Evolutionary conservation across 2,329 filamentous ascomycete species (phyloP).

Genomic region (Waltergamsia citrina): DNA sequence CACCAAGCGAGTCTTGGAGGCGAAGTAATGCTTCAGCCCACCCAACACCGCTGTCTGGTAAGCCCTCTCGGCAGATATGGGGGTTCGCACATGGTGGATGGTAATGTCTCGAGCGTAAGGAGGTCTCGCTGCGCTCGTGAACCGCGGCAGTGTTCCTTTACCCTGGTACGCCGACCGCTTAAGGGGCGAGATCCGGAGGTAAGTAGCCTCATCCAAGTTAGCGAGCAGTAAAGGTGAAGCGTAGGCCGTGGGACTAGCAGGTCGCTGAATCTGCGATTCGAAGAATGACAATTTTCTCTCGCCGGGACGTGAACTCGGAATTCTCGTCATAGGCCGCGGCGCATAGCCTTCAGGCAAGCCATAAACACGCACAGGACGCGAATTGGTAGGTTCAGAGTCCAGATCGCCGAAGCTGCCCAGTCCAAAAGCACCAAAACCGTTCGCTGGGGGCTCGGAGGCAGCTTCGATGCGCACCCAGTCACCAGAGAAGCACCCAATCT

Average conservation of each 20-base stretch:
- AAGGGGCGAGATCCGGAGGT: constrained; percentile 69
- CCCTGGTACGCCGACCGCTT: constrained; percentile 41
- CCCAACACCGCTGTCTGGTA: constrained; percentile 81
- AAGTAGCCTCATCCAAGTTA: constrained; percentile 71
- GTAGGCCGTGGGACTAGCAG: constrained; percentile 53
- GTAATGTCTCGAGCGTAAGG: constrained; percentile 68
- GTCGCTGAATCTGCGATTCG: constrained; percentile 56
- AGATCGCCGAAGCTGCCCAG: constrained; percentile 48
- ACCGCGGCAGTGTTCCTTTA: constrained; percentile 44
- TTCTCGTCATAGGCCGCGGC: constrained; percentile 49
- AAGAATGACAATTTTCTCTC: constrained; percentile 52
- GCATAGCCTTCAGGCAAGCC: constrained; percentile 72
- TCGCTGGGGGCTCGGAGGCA: constrained; percentile 61
- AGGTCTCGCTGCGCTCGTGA: constrained; percentile 44
- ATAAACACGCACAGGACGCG: constrained; percentile 82
- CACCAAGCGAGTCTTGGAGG: constrained; percentile 70
- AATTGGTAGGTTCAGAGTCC: constrained; percentile 52
- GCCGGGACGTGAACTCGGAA: constrained; percentile 43
- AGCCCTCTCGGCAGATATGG: constrained; percentile 74
- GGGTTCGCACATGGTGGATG: constrained; percentile 79
- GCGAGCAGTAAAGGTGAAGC: constrained; percentile 79
- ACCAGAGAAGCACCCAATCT: constrained; percentile 92
- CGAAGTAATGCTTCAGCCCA: constrained; percentile 82
- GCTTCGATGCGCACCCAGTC: constrained; percentile 89
- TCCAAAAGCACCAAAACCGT: constrained; percentile 57